Evolutionary conservation across 2,329 filamentous ascomycete species (phyloP).

Genomic region (Tolypocladium tropicale): DNA sequence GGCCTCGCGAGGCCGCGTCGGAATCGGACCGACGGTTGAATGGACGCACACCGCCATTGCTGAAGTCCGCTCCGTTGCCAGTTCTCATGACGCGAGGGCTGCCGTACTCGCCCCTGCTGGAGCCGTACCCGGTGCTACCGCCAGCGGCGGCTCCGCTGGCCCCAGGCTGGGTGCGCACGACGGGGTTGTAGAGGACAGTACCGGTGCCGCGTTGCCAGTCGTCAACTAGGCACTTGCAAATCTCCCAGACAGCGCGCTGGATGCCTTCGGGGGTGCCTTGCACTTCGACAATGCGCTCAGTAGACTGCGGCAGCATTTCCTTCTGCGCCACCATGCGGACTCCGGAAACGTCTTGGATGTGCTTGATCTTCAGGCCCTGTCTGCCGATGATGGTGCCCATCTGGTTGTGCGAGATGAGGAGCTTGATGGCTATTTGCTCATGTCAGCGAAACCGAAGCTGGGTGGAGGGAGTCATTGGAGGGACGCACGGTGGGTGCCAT

Average conservation of each 20-base stretch:
- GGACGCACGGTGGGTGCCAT: constrained; percentile 78
- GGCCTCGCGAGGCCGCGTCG: constrained; percentile 69
- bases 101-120: constrained; percentile 41
- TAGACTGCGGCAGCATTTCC: constrained; percentile 98
- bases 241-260: constrained; percentile 95
- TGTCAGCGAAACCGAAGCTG: constrained; percentile 6
- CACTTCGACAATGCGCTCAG: constrained; percentile 93
- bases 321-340: constrained; percentile 99
- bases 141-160: constrained; percentile 34
- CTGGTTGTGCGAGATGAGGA: constrained; percentile 98
- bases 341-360: constrained; percentile 93
- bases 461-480: neutral
- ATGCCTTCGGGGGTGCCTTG: constrained; percentile 92
- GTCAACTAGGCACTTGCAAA: constrained; percentile 95
- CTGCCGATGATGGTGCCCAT: constrained; percentile 99
- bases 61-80: constrained; percentile 96
- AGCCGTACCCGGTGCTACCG: constrained; percentile 22
- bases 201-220: constrained; percentile 96
- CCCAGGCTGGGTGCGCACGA: constrained; percentile 68
- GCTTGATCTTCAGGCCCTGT: constrained; percentile 96
- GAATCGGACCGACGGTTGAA: constrained; percentile 76
- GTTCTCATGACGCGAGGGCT: constrained; percentile 79
- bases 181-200: constrained; percentile 95
- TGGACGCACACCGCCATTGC: constrained; percentile 56
- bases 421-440: constrained; percentile 65